phyloP scores from a whole-genome alignment of 1,284 basidiomycete genomes.

The Cryptococcus sp. region DNA sequence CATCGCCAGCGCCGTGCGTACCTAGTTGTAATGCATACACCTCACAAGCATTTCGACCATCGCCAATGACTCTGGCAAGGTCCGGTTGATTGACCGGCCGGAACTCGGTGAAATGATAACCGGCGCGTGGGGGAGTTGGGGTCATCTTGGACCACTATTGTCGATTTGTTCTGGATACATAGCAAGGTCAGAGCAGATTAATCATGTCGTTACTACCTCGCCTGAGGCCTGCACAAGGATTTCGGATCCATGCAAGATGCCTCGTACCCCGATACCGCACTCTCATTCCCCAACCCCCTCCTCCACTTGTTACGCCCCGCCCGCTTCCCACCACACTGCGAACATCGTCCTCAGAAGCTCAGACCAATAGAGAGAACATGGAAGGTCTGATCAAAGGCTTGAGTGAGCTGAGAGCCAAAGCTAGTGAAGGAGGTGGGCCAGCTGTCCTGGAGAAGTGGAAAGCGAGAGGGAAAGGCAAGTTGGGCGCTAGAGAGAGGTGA shows the following conservation, averaged over 20 bases:
- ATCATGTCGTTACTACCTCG: no score
- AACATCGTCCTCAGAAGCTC: conserved; percentile 21
- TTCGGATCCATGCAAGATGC: not conserved
- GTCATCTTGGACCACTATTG: no score
- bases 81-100: not conserved
- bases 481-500: conserved; percentile 79
- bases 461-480: conserved; percentile 75
- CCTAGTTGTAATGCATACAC: no score
- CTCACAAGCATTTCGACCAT: no score
- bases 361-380: conserved; percentile 30
- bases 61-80: not conserved
- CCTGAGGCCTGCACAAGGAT: not conserved
- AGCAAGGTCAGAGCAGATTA: no score
- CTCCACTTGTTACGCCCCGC: conserved; percentile 23
- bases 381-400: conserved; percentile 14
- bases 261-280: conserved; percentile 14
- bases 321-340: conserved; percentile 31
- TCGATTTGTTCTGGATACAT: no score
- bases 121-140: not conserved
- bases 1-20: not conserved
- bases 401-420: conserved; percentile 51
- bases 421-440: conserved; percentile 49
- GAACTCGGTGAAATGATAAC: not conserved
- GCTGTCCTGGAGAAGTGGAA: conserved; percentile 64
- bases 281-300: conserved; percentile 37